These are phyloP conservation scores for Apiospora pterosperma DNA, from an alignment of 2,329 filamentous ascomycete genomes.

Conservation along the genomic window DNA sequence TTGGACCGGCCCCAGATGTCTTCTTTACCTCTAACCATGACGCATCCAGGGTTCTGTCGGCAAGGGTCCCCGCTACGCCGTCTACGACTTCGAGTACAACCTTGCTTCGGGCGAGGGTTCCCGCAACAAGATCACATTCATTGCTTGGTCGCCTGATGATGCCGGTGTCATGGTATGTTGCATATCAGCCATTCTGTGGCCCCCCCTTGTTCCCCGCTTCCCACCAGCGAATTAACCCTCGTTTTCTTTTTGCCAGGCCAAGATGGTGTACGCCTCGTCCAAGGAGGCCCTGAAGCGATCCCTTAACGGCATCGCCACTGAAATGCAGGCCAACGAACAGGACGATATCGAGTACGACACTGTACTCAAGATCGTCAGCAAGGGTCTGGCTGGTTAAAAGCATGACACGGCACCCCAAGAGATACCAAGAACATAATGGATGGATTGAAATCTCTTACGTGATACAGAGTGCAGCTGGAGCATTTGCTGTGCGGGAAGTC, in stretches of 20 bases:
- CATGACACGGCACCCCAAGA: not conserved
- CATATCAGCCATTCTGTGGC: not conserved
- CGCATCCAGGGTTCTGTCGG: constrained; percentile 48
- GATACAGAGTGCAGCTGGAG: constrained; percentile 1
- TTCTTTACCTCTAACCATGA: constrained; percentile 29
- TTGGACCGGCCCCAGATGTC: not conserved
- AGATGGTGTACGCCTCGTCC: constrained; percentile 89
- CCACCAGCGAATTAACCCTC: constrained; percentile 15
- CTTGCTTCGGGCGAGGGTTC: constrained; percentile 69
- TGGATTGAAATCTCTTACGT: not conserved
- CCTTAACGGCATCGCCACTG: constrained; percentile 69
- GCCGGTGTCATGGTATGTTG: constrained; percentile 68
- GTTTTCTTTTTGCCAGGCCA: constrained; percentile 53
- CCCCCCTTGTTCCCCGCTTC: not conserved
- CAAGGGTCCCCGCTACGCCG: constrained; percentile 76
- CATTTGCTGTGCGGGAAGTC: constrained; percentile 3
- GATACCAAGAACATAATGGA: constrained; percentile 2
- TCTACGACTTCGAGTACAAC: constrained; percentile 81
- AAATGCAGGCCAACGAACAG: constrained; percentile 80
- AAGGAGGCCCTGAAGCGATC: constrained; percentile 82
- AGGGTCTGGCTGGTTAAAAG: constrained; percentile 44
- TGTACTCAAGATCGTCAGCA: constrained; percentile 65
- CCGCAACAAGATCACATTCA: constrained; percentile 76
- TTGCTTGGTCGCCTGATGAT: constrained; percentile 80
- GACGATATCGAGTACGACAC: constrained; percentile 78